Conservation (phyloP, 2,329 filamentous ascomycete genomes). For the Fusarium guadeloupense region DNA sequence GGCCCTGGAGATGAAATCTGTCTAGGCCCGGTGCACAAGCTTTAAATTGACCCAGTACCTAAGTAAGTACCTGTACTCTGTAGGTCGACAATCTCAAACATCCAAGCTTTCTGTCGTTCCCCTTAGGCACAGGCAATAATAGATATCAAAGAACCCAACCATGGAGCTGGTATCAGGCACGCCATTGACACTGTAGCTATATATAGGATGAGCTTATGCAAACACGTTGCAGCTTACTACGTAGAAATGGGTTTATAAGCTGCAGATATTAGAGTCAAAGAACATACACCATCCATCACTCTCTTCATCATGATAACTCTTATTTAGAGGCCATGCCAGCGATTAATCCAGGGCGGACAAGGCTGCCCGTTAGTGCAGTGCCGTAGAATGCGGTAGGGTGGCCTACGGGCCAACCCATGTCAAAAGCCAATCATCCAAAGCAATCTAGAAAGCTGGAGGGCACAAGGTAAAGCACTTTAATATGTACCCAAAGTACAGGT, state of each 20-base stretch:
- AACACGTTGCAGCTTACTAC: not conserved
- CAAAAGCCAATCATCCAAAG: constrained; percentile 24
- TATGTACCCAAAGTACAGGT: constrained; percentile 1
- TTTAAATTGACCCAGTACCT: constrained; percentile 3
- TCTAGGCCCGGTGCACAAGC: constrained; percentile 24
- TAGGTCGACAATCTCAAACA: constrained; percentile 11
- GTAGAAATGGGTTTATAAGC: not conserved
- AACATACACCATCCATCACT: not conserved
- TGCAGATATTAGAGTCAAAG: too few species aligned
- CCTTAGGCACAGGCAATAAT: constrained; percentile 14
- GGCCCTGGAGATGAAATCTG: constrained; percentile 30
- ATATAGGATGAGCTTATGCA: not conserved
- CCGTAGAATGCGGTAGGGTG: not conserved
- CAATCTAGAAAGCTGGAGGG: constrained; percentile 12
- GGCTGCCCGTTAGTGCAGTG: constrained; percentile 10
- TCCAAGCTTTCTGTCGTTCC: constrained; percentile 14
- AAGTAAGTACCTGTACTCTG: not conserved
- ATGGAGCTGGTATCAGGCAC: constrained; percentile 29
- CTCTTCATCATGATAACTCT: not conserved
- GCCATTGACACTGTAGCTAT: not conserved
- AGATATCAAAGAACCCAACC: constrained; percentile 17
- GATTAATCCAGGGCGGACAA: constrained; percentile 16
- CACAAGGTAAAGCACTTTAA: constrained; percentile 14
- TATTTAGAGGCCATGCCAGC: not conserved
- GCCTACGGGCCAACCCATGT: constrained; percentile 11